phyloP scores from a whole-genome alignment of 345 rosid species.

The Gossypium sturtianum region DNA sequence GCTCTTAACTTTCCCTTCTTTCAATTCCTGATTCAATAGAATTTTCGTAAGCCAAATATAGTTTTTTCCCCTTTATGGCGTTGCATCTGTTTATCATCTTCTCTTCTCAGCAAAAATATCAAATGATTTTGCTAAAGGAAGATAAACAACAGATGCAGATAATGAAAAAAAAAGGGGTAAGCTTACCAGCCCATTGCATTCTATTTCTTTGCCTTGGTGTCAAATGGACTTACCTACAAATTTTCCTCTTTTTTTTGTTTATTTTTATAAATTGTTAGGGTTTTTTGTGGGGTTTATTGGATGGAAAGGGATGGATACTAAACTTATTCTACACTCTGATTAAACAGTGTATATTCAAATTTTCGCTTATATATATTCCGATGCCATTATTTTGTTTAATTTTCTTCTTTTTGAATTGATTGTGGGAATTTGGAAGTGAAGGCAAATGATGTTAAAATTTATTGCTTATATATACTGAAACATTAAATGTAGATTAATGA shows the following conservation, averaged over 20 bases:
- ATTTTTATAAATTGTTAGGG: no score
- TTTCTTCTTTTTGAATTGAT: no score
- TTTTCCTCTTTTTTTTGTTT: no score
- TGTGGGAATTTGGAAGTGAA: not conserved
- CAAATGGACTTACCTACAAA: slow-evolving; percentile 48
- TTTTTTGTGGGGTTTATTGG: not conserved
- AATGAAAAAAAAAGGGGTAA: slow-evolving; percentile 27
- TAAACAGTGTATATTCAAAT: slow-evolving; percentile 22
- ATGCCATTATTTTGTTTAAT: slow-evolving; percentile 22
- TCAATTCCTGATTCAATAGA: not conserved
- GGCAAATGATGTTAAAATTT: slow-evolving; percentile 55
- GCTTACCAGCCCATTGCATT: slow-evolving; percentile 62
- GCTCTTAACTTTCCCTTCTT: no score
- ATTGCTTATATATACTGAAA: slow-evolving; percentile 44
- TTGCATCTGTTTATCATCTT: slow-evolving; percentile 53
- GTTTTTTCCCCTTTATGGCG: not conserved
- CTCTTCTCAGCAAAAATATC: slow-evolving; percentile 10
- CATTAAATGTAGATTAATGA: slow-evolving; percentile 26
- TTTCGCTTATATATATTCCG: slow-evolving; percentile 53
- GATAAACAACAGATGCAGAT: slow-evolving; percentile 42
- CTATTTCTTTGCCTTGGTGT: slow-evolving; percentile 36
- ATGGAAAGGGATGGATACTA: not conserved
- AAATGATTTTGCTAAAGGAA: slow-evolving; percentile 27
- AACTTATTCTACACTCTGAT: no score
- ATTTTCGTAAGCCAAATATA: not conserved